phyloP scores from a whole-genome alignment of 2,329 filamentous ascomycete genomes.

The Didymosphaeria variabile region DNA sequence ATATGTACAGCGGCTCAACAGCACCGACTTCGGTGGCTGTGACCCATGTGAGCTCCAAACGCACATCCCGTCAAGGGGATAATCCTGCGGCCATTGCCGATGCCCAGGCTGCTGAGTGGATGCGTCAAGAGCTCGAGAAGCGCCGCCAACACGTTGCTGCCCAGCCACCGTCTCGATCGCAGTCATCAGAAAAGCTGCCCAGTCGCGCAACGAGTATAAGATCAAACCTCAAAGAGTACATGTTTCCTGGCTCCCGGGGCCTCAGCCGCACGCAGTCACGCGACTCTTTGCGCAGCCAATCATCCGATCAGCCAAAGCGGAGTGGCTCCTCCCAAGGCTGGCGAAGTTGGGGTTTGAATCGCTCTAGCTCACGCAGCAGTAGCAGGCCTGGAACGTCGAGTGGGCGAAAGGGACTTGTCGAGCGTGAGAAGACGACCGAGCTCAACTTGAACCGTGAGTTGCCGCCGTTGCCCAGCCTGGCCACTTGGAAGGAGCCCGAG shows the following conservation, averaged over 20 bases:
- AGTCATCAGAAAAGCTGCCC: slow-evolving; percentile 39
- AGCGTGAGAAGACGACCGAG: slow-evolving; percentile 39
- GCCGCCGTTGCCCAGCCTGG: slow-evolving; percentile 57
- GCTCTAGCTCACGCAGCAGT: slow-evolving; percentile 43
- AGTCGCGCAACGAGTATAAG: slow-evolving; percentile 50
- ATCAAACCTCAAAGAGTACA: slow-evolving; percentile 53
- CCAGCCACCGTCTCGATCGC: slow-evolving; percentile 31
- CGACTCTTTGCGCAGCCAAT: slow-evolving; percentile 38
- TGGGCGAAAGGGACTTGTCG: slow-evolving; percentile 34
- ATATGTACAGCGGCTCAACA: slow-evolving; percentile 50
- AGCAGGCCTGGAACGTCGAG: slow-evolving; percentile 43
- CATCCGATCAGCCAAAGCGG: slow-evolving; percentile 34
- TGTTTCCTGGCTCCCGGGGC: slow-evolving; percentile 48
- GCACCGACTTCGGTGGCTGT: slow-evolving; percentile 53
- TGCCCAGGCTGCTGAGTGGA: slow-evolving; percentile 54
- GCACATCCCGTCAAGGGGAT: slow-evolving; percentile 49
- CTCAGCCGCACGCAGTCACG: slow-evolving; percentile 47
- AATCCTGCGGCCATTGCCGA: slow-evolving; percentile 50
- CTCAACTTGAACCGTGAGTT: slow-evolving; percentile 59
- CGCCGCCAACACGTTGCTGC: slow-evolving; percentile 35
- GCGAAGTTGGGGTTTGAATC: slow-evolving; percentile 51
- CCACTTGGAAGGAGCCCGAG: slow-evolving; percentile 47
- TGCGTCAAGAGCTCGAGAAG: slow-evolving; percentile 55
- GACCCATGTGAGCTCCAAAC: slow-evolving; percentile 52
- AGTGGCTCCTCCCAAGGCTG: slow-evolving; percentile 43